Evolutionary conservation across 2,329 filamentous ascomycete genomes (phyloP).

Genomic region (Ophiostoma piceae): DNA sequence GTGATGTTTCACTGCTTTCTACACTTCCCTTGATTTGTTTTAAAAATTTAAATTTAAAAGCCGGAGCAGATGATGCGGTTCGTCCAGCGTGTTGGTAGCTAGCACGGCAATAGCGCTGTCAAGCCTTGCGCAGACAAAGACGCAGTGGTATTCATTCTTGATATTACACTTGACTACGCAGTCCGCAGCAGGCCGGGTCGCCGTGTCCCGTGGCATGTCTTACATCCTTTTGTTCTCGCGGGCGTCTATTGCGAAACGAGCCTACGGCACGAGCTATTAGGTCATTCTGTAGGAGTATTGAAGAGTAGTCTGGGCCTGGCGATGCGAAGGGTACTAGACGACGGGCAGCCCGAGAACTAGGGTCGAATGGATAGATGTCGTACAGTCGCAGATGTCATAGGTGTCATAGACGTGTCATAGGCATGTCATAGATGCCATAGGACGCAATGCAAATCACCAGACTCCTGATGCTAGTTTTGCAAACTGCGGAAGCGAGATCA

Average conservation of each 20-base stretch:
- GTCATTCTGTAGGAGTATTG: no score
- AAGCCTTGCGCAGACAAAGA: neutral
- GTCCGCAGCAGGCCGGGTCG: no score
- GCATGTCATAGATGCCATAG: neutral
- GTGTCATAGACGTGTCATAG: neutral
- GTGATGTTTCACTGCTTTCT: neutral
- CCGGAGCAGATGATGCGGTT: no score
- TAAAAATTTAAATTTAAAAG: no score
- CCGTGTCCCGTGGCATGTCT: no score
- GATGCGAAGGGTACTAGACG: neutral
- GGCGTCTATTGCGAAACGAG: neutral
- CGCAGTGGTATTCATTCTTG: no score
- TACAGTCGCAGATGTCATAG: no score
- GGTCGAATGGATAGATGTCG: no score
- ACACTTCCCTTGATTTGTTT: no score
- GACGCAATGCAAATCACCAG: neutral
- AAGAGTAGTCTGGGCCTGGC: neutral
- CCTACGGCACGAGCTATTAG: neutral
- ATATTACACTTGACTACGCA: neutral
- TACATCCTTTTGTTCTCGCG: neutral
- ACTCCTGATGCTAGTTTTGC: neutral
- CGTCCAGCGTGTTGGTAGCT: neutral
- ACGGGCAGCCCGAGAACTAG: neutral
- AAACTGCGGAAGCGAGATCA: neutral
- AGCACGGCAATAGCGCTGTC: neutral